Conservation (phyloP, 2,329 filamentous ascomycete species). For the Curvularia verruculosa region DNA sequence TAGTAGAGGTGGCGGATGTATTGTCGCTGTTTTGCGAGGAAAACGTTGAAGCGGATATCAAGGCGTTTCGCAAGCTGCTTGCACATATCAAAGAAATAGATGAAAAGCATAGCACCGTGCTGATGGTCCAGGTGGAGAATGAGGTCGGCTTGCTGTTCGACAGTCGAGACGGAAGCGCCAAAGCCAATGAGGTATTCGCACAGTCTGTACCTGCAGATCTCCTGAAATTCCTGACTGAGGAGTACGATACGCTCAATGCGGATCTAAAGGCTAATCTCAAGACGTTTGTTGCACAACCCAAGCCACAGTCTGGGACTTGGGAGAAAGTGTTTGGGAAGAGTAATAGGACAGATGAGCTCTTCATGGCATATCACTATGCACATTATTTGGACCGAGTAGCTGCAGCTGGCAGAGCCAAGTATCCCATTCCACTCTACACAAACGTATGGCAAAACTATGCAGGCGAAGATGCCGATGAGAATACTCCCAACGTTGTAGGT, state of each 20-base stretch:
- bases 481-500: slow-evolving; percentile 50
- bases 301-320: slow-evolving; percentile 40
- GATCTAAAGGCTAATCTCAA: slow-evolving; percentile 13
- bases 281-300: slow-evolving; percentile 11
- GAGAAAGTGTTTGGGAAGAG: slow-evolving; percentile 50
- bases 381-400: slow-evolving; percentile 52
- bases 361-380: slow-evolving; percentile 57
- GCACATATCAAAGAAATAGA: slow-evolving; percentile 54
- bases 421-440: slow-evolving; percentile 53
- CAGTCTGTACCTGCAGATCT: slow-evolving; percentile 48
- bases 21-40: slow-evolving; percentile 46
- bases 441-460: slow-evolving; percentile 56
- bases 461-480: slow-evolving; percentile 19
- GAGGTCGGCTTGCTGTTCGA: slow-evolving; percentile 59
- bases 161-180: slow-evolving; percentile 54
- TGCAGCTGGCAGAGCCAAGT: slow-evolving; percentile 50
- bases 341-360: slow-evolving; percentile 52
- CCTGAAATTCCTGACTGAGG: slow-evolving; percentile 35
- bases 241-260: slow-evolving; percentile 39
- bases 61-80: slow-evolving; percentile 50
- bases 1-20: slow-evolving; percentile 28
- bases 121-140: slow-evolving; percentile 66
- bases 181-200: slow-evolving; percentile 48
- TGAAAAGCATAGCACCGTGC: slow-evolving; percentile 54
- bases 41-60: slow-evolving; percentile 45